Conservation (phyloP, 345 rosid genomes). For the Populus davidiana region DNA sequence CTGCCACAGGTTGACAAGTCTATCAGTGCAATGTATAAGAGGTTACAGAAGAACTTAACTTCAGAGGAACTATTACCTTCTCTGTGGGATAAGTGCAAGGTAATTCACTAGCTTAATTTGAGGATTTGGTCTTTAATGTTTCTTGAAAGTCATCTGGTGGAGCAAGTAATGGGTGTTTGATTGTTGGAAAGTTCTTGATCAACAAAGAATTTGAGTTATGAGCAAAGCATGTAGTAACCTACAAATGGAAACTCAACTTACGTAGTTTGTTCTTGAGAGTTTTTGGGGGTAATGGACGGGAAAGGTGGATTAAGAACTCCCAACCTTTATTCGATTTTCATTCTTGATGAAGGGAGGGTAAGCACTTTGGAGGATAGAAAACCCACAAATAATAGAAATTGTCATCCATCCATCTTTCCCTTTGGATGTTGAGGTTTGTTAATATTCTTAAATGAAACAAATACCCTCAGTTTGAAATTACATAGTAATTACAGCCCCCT, state of each 20-base stretch:
- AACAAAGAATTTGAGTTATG: background rate
- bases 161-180: background rate
- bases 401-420: background rate
- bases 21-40: slow-evolving; percentile 82
- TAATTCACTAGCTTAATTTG: slow-evolving; percentile 12
- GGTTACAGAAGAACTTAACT: slow-evolving; percentile 87
- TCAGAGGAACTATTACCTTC: slow-evolving; percentile 93
- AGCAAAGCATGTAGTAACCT: background rate
- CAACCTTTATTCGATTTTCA: background rate
- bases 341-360: background rate
- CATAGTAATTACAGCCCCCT: background rate
- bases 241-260: background rate
- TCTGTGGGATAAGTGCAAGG: slow-evolving; percentile 99
- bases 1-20: slow-evolving; percentile 77
- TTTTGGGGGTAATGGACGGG: background rate
- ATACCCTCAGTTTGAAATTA: background rate
- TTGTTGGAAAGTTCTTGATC: background rate
- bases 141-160: background rate
- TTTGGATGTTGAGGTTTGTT: background rate
- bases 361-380: background rate
- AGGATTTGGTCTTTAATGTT: background rate
- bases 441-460: background rate
- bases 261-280: background rate
- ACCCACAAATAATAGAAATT: background rate
- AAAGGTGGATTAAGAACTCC: background rate